A percentile compares a stretch with the other conserved stretches of the same genome.
Conservation (phyloP, 2,329 filamentous ascomycete genomes). For the Incumbomyces delicatus region DNA sequence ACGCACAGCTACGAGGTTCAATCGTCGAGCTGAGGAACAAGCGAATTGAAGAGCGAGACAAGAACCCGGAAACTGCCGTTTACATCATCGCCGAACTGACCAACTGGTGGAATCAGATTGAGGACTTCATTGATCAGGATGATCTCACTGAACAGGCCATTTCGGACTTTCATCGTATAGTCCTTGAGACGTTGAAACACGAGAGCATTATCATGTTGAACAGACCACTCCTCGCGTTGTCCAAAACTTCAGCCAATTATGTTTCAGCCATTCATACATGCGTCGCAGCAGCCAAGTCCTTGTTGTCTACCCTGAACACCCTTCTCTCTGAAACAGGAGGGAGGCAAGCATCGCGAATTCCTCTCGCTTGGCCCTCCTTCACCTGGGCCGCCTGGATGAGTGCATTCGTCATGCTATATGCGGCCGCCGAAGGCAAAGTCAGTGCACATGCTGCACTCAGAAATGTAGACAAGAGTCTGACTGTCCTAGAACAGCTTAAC, state of each 20-base stretch:
- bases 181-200: conserved; percentile 39
- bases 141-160: conserved; percentile 18
- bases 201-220: conserved; percentile 45
- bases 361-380: conserved; percentile 42
- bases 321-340: conserved; percentile 11
- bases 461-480: conserved; percentile 27
- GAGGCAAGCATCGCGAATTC: conserved; percentile 10
- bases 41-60: conserved; percentile 37
- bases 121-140: conserved; percentile 38
- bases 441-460: conserved; percentile 30
- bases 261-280: conserved; percentile 43
- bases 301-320: conserved; percentile 35
- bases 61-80: conserved; percentile 33
- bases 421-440: conserved; percentile 38
- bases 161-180: conserved; percentile 29
- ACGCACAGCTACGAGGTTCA: conserved; percentile 40
- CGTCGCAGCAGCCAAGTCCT: conserved; percentile 41
- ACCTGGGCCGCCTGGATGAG: conserved; percentile 48
- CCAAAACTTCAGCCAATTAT: conserved; percentile 35
- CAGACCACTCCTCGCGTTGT: conserved; percentile 40
- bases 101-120: conserved; percentile 46
- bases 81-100: conserved; percentile 41
- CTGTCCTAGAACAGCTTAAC: conserved; percentile 27
- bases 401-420: conserved; percentile 43
- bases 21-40: conserved; percentile 47